Evolutionary conservation across 1,139 yeast genomes (phyloP), one percentile per base, ranked within the genome.

Genomic region (Diutina pseudorugosa): DNA sequence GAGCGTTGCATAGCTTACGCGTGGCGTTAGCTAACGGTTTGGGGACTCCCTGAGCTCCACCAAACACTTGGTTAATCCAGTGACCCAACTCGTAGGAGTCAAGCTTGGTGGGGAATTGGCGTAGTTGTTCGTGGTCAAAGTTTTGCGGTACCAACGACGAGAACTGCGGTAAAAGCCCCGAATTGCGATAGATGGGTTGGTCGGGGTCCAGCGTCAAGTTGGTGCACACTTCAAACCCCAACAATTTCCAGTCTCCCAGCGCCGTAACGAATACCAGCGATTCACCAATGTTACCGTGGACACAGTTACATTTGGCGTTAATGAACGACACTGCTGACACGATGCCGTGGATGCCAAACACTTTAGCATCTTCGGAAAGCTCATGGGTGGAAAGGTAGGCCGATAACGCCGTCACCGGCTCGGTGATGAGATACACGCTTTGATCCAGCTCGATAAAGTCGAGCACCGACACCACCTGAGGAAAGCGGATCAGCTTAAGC

Each of bases 221-320:
- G 1, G 85, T 75, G 53, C 85, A 72, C 4, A 86, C 65, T 64
- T 91, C 98, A 60, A 90, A 80, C 1, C 96, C 96, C 57, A 87
- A 86, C 25, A 91, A 64, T 55, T 82, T 85, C 94, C 96, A 88
- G 61, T 87, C 95, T 8, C 96, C 95, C 21, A 73, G 76, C 14
- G 57, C 57, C 53, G 78, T 85, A 14, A 88, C 81, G 64, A 68
- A 89, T 0, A 91, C 74, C 0, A 87, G 77, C 30, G 69, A 60
- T 12, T 63, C 53, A 56, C 78, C 73, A 42, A 90, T 61, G 55
- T 82, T 80, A 1, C 91, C 93, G 60, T 87, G 85, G 2, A 85
- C 69, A 30, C 84, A 79, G 21, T 74, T 68, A 19, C 87, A 88
- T 55, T 80, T 85, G 20, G 69, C 72, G 58, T 86, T 83, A 53